Conservation (phyloP, 2,329 filamentous ascomycete species). For the Cytospora paraplurivora region DNA sequence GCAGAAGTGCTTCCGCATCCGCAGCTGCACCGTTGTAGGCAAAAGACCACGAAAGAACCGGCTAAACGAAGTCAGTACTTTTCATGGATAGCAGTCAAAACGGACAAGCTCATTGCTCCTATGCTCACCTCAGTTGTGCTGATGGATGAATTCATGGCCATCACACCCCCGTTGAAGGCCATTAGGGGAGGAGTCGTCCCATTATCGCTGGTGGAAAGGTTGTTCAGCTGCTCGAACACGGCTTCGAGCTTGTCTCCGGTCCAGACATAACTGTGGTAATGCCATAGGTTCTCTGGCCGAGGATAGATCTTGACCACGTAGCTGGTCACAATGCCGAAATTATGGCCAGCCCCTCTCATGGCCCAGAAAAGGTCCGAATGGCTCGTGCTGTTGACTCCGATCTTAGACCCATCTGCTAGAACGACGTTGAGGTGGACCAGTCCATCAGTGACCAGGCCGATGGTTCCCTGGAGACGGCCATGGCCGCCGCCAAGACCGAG, state of each 20-base stretch:
- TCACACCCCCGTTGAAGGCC: not conserved
- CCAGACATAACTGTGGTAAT: conserved; percentile 19
- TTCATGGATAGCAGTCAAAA: not conserved
- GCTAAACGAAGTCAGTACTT: not conserved
- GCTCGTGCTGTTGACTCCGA: not conserved
- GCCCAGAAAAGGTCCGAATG: conserved; percentile 51
- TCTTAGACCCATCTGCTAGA: conserved; percentile 11
- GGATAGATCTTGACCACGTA: conserved; percentile 6
- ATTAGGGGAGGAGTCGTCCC: not conserved
- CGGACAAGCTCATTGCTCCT: too few relatives aligned
- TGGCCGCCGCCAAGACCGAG: conserved; percentile 18
- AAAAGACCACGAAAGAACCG: not conserved
- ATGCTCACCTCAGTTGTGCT: not conserved
- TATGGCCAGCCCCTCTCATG: conserved; percentile 34
- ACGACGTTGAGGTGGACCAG: conserved; percentile 10
- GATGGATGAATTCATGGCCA: not conserved
- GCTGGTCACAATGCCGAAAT: conserved; percentile 16
- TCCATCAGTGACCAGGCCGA: conserved; percentile 12
- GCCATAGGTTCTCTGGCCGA: conserved; percentile 3
- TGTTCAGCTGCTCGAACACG: conserved; percentile 11
- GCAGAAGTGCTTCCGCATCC: not conserved
- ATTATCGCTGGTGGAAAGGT: not conserved
- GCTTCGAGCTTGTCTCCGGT: conserved; percentile 18
- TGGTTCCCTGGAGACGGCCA: conserved; percentile 17
- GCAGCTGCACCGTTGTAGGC: not conserved